phyloP scores from a whole-genome alignment of 345 rosid species.

The Eucalyptus polybractea region DNA sequence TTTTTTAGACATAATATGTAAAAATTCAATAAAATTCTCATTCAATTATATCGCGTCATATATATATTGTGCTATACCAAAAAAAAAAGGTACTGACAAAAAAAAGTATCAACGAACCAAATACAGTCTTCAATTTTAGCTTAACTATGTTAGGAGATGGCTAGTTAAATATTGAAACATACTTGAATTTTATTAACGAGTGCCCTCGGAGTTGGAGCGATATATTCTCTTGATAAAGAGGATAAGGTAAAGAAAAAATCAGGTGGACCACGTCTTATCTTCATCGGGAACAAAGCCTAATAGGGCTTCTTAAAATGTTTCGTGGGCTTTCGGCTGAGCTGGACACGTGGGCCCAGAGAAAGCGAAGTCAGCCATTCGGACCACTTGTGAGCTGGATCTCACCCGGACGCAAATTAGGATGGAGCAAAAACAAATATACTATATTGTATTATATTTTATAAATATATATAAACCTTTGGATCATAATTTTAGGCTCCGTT shows the following conservation, averaged over 20 bases:
- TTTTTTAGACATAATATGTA: neutral
- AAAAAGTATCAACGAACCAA: neutral
- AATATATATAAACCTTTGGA: neutral
- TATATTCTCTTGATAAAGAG: neutral
- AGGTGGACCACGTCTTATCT: neutral
- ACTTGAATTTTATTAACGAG: neutral
- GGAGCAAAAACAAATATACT: neutral
- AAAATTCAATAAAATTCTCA: neutral
- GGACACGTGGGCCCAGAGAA: neutral
- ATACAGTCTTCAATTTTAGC: neutral
- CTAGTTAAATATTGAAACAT: too few relatives aligned
- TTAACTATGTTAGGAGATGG: neutral
- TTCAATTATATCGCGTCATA: accelerated
- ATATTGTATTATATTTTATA: neutral
- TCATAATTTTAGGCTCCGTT: neutral
- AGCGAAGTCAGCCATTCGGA: neutral
- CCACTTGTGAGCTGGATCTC: neutral
- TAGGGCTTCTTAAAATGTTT: neutral
- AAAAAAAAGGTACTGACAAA: accelerated
- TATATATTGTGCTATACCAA: accelerated
- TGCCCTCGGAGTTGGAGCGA: accelerated
- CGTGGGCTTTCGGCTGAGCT: neutral
- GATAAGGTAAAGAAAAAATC: neutral
- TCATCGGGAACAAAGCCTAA: neutral
- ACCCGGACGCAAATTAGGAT: neutral